Percentiles rank a stretch among this genome's conserved stretches.
These are phyloP conservation scores for Fusarium neocosmosporiellum DNA, from an alignment of 2,329 filamentous ascomycete genomes.

Conservation along the genomic window DNA sequence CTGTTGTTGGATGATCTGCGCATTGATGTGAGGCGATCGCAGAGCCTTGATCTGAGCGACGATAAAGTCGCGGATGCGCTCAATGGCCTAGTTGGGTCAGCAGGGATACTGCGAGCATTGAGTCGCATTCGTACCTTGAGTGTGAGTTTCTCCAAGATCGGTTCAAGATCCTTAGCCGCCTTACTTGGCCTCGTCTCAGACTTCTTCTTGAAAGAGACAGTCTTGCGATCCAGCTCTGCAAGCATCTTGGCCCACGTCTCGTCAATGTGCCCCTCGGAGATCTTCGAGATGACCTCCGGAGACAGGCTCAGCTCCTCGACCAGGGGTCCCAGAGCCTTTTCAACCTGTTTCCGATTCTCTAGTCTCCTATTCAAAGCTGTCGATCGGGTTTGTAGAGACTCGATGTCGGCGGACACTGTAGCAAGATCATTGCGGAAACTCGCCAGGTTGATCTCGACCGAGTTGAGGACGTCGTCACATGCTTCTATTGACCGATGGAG, in stretches of 20 bases:
- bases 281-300: slow-evolving; percentile 83
- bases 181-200: slow-evolving; percentile 73
- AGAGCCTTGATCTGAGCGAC: slow-evolving; percentile 95
- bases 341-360: slow-evolving; percentile 89
- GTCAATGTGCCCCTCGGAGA: slow-evolving; percentile 89
- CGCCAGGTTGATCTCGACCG: slow-evolving; percentile 90
- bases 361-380: slow-evolving; percentile 84
- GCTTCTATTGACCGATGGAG: slow-evolving; percentile 88
- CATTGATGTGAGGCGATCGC: slow-evolving; percentile 94
- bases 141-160: slow-evolving; percentile 84
- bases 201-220: slow-evolving; percentile 76
- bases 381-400: slow-evolving; percentile 89
- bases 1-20: slow-evolving; percentile 95
- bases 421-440: slow-evolving; percentile 95
- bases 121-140: slow-evolving; percentile 69
- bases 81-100: slow-evolving; percentile 71
- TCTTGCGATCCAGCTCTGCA: slow-evolving; percentile 84
- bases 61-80: slow-evolving; percentile 93
- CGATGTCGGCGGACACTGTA: slow-evolving; percentile 92
- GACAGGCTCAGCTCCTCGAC: slow-evolving; percentile 94
- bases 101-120: background rate
- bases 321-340: slow-evolving; percentile 86
- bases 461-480: slow-evolving; percentile 93
- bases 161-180: slow-evolving; percentile 84
- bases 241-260: slow-evolving; percentile 88